phyloP scores from a whole-genome alignment of 768 basidiomycete genomes.

The Boletellus ananas region DNA sequence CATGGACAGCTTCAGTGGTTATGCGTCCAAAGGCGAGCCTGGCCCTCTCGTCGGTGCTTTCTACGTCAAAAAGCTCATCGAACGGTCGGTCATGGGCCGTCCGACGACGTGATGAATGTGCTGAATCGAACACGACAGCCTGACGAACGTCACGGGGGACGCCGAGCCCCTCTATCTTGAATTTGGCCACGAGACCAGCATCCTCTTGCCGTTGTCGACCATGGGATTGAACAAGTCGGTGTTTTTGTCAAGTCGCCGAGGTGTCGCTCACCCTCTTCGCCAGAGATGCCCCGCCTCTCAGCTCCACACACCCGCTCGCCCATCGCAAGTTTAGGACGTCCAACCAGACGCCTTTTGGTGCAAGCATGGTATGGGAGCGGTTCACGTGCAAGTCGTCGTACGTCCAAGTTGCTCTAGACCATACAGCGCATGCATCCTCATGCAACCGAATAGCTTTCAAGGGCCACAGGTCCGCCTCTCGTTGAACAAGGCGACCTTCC shows the following conservation, averaged over 20 bases:
- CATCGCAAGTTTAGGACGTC: conserved; percentile 38
- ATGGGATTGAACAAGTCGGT: conserved; percentile 38
- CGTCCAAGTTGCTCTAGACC: neutral
- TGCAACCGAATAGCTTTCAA: conserved; percentile 10
- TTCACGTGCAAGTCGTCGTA: neutral
- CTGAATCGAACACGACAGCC: conserved; percentile 14
- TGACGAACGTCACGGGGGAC: conserved; percentile 35
- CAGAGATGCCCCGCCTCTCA: conserved; percentile 34
- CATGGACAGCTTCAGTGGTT: conserved; percentile 37
- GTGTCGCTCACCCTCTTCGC: neutral
- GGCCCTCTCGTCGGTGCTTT: conserved; percentile 38
- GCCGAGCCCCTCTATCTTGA: conserved; percentile 36
- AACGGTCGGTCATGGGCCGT: conserved; percentile 25
- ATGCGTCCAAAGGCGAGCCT: conserved; percentile 28
- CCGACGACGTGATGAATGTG: neutral
- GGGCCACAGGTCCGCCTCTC: conserved; percentile 37
- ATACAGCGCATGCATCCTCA: too few species aligned
- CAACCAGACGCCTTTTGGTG: conserved; percentile 40
- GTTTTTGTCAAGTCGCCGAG: neutral
- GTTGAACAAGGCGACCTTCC: conserved; percentile 36
- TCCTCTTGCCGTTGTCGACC: conserved; percentile 38
- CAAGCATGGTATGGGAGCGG: conserved; percentile 42
- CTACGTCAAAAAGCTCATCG: conserved; percentile 37
- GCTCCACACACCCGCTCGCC: conserved; percentile 21
- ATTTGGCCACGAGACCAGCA: conserved; percentile 42